A percentile compares a stretch with the other conserved stretches of the same genome.
phyloP scores from a whole-genome alignment of 805 yeast genomes.

The Clavispora fructus region DNA sequence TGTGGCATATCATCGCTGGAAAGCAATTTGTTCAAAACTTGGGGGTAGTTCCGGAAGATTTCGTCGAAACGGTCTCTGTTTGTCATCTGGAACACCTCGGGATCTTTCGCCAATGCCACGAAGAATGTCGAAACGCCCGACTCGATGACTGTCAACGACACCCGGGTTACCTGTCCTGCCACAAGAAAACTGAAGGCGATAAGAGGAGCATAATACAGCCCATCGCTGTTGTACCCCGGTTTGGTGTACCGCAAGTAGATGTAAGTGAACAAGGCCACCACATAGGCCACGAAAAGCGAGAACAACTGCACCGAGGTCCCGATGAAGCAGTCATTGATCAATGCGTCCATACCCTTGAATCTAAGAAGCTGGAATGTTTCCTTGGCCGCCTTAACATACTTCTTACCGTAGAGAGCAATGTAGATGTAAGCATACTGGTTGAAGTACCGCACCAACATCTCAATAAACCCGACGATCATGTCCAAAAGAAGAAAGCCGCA shows the following conservation, averaged over 20 bases:
- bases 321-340: conserved; percentile 79
- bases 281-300: conserved; percentile 63
- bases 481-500: conserved; percentile 51
- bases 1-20: conserved; percentile 8
- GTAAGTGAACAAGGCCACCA: conserved; percentile 55
- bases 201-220: conserved; percentile 64
- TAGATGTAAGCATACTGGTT: conserved; percentile 88
- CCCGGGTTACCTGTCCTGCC: conserved; percentile 68
- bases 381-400: conserved; percentile 68
- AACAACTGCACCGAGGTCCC: conserved; percentile 76
- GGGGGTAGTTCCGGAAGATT: conserved; percentile 61
- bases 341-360: conserved; percentile 76
- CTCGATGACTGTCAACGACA: conserved; percentile 68
- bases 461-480: conserved; percentile 56
- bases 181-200: conserved; percentile 71
- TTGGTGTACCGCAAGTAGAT: conserved; percentile 62
- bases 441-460: conserved; percentile 80
- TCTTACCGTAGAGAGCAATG: conserved; percentile 80
- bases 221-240: conserved; percentile 58
- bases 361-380: conserved; percentile 77
- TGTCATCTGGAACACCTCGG: conserved; percentile 70
- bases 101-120: conserved; percentile 78
- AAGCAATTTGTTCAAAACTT: conserved; percentile 49
- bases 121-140: conserved; percentile 82
- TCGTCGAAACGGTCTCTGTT: conserved; percentile 65